These are phyloP conservation scores for Vicia faba DNA, from an alignment of 306 rosid genomes.

Conservation along the genomic window DNA sequence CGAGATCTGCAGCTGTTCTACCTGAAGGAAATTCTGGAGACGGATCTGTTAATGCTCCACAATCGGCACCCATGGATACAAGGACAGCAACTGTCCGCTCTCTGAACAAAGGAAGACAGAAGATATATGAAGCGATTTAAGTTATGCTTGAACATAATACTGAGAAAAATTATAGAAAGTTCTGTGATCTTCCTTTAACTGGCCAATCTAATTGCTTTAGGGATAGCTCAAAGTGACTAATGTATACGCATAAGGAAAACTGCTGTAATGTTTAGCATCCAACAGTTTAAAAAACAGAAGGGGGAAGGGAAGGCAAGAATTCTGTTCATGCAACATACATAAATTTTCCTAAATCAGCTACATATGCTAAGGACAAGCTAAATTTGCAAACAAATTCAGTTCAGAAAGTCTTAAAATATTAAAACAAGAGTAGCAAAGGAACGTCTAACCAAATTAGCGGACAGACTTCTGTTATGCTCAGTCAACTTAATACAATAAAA, in stretches of 20 bases:
- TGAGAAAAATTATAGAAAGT: not conserved
- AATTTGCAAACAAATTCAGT: conserved; percentile 20
- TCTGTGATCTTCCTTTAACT: conserved; percentile 26
- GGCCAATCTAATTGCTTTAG: conserved; percentile 16
- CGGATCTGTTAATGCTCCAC: conserved; percentile 76
- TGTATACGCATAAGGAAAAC: conserved; percentile 20
- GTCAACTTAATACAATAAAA: conserved; percentile 10
- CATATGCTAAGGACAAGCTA: conserved; percentile 18
- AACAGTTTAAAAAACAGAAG: conserved; percentile 21
- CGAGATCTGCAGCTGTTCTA: conserved; percentile 76
- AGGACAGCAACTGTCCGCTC: conserved; percentile 78
- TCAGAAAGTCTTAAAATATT: not conserved
- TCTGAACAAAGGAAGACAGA: conserved; percentile 46
- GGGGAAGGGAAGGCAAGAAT: not conserved
- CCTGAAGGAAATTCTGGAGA: conserved; percentile 65
- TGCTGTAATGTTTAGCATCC: not conserved
- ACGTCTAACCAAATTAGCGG: conserved; percentile 25
- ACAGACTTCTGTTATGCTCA: conserved; percentile 24
- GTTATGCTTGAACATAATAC: conserved; percentile 26
- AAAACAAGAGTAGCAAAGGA: conserved; percentile 1
- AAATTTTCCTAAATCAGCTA: conserved; percentile 9
- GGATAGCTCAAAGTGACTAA: conserved; percentile 18
- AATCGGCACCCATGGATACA: conserved; percentile 60
- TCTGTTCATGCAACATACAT: not conserved
- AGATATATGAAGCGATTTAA: conserved; percentile 25